Evolutionary conservation across 2,329 filamentous ascomycete species (phyloP), one percentile per base, ranked within the genome.

Genomic region (Colletotrichum sp.): DNA sequence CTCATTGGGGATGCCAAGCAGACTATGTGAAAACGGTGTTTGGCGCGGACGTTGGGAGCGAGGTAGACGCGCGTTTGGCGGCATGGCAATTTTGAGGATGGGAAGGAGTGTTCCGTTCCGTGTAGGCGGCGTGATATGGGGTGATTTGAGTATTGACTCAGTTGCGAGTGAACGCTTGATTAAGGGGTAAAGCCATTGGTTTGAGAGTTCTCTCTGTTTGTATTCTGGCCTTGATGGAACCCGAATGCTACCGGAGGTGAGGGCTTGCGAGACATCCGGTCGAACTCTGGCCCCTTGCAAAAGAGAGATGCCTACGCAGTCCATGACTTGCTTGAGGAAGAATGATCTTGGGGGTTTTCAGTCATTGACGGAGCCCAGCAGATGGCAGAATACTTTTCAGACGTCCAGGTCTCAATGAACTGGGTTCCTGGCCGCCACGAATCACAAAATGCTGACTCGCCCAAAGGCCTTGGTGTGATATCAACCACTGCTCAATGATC

Each of bases 321-420:
- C 16, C 9, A n/a, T 22, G 4, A 52, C 0, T 16, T 59, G 55
- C 22, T 28, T 19, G 25, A 28, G 16, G 0, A 9, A 59, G 27
- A 16, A 28, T 12, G 55, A 9, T 5, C 0, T 11, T 22, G 7
- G 3, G 55, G 2, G 0, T 9, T 28, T 59, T 2, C 28, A n/a
- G 27, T 22, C 44, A 1, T 7, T 22, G 44, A 52, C 11, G 44
- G n/a, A 2, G n/a, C 6, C n/a, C 5, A 48, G 44, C 44, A 52
- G n/a, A 52, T 25, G 1, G 39, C 7, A n/a, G 39, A 9, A 22
- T 48, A 6, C 5, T 48, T 22, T 52, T 13, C n/a, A 4, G 11
- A 52, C 44, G 44, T 52, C 6, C 44, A 7, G 4, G 44, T 52
- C 44, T 6, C 44, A 13, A 22, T 7, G 1, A 22, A 52, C n/a